Evolutionary conservation across 306 rosid genomes (phyloP).

Genomic region (Geum urbanum): DNA sequence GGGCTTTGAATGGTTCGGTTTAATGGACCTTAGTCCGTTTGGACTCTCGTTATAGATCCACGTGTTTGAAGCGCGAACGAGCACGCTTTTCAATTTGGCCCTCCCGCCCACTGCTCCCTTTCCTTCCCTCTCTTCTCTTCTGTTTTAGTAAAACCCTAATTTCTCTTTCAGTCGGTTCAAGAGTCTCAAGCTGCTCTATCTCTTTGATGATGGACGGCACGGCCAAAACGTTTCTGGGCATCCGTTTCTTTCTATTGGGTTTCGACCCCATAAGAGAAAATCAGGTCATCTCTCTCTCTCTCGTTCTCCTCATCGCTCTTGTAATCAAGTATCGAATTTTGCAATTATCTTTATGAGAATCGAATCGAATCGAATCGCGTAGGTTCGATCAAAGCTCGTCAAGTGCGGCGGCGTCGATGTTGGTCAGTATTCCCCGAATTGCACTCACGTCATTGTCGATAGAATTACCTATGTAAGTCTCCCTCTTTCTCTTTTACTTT

Average conservation of each 20-base stretch:
- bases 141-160: not conserved
- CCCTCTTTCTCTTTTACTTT: not conserved
- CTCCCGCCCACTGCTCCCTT: no score
- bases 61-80: no score
- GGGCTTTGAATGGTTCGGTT: no score
- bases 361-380: not conserved
- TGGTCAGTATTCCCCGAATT: conserved; percentile 47
- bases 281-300: conserved; percentile 45
- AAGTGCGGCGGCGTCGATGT: conserved; percentile 72
- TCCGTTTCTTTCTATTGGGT: conserved; percentile 62
- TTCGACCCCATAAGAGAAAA: conserved; percentile 46
- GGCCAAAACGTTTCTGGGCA: conserved; percentile 46
- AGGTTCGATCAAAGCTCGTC: conserved; percentile 73
- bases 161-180: conserved; percentile 30
- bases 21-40: no score
- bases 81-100: no score
- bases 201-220: not conserved
- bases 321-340: not conserved
- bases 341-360: not conserved
- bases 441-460: conserved; percentile 77
- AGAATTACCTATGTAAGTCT: conserved; percentile 46
- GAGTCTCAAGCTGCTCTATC: conserved; percentile 9
- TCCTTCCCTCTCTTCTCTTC: conserved; percentile 1
- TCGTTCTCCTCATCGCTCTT: not conserved
- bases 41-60: no score